Evolutionary conservation across 2,329 filamentous ascomycete genomes (phyloP).

Genomic region (Helotiales sp.): DNA sequence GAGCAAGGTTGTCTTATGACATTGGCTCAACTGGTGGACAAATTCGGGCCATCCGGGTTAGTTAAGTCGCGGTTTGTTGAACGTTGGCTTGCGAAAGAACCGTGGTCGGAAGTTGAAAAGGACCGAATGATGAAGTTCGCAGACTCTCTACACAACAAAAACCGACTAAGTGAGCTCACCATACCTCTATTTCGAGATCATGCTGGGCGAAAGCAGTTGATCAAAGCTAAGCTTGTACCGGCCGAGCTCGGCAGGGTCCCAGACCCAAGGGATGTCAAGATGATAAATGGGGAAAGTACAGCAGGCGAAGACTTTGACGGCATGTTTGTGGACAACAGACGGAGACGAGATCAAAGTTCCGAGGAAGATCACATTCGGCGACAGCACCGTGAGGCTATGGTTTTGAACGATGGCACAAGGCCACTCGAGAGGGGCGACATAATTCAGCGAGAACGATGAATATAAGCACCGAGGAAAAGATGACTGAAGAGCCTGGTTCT

Average conservation of each 20-base stretch:
- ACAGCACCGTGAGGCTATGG: conserved; percentile 84
- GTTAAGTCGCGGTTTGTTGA: conserved; percentile 69
- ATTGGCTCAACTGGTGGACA: conserved; percentile 60
- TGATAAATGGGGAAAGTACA: conserved; percentile 57
- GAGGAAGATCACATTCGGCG: conserved; percentile 76
- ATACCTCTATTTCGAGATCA: conserved; percentile 45
- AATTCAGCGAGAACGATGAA: conserved; percentile 57
- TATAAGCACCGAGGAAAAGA: not conserved
- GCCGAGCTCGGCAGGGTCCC: conserved; percentile 41
- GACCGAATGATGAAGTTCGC: conserved; percentile 60
- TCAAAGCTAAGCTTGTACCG: conserved; percentile 39
- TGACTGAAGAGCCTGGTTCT: not conserved
- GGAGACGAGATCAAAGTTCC: conserved; percentile 57
- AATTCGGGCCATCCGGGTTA: conserved; percentile 57
- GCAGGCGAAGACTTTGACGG: conserved; percentile 44
- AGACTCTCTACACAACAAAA: conserved; percentile 33
- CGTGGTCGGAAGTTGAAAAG: conserved; percentile 64
- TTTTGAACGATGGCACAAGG: conserved; percentile 83
- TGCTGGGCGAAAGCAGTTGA: conserved; percentile 36
- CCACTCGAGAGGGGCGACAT: conserved; percentile 78
- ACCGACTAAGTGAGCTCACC: conserved; percentile 51
- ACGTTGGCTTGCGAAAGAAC: conserved; percentile 75
- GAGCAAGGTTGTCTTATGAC: conserved; percentile 66
- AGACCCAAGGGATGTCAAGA: conserved; percentile 51
- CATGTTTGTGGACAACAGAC: conserved; percentile 44